Conservation (phyloP, 208 protist species). For the Trypanosoma caninum region DNA sequence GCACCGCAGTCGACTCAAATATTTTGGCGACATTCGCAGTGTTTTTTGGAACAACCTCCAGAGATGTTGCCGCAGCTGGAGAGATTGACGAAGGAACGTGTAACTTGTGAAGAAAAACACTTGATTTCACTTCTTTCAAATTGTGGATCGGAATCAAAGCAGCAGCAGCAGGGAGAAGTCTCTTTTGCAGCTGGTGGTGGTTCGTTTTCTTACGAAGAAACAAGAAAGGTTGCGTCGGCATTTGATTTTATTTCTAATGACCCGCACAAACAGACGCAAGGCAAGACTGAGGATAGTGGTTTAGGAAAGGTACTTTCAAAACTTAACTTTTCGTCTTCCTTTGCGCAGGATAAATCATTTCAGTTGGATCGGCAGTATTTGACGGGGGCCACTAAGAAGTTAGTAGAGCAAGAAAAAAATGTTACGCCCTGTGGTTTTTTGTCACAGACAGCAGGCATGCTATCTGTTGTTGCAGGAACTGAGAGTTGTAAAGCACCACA, state of each 20-base stretch:
- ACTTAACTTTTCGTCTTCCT: too few relatives aligned
- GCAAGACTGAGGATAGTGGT: not conserved
- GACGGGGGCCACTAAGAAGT: too few relatives aligned
- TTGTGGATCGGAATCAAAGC: constrained; percentile 37
- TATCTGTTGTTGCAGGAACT: too few relatives aligned
- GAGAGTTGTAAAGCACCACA: too few relatives aligned
- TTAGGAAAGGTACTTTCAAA: not conserved
- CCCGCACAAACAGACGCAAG: not conserved
- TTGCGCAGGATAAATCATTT: constrained; percentile 10
- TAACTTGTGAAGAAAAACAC: constrained; percentile 33
- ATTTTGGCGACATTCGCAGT: constrained; percentile 30
- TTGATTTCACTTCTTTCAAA: constrained; percentile 36
- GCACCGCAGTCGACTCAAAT: constrained; percentile 9
- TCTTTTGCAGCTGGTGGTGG: not conserved
- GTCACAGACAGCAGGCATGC: too few relatives aligned
- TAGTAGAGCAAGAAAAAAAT: too few relatives aligned
- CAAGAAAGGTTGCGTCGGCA: constrained; percentile 3
- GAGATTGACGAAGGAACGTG: constrained; percentile 25
- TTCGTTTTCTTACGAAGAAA: not conserved
- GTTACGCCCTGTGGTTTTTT: too few relatives aligned
- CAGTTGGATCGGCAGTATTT: too few relatives aligned
- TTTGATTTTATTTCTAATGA: constrained; percentile 23
- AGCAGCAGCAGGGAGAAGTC: constrained; percentile 5
- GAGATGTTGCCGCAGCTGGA: constrained; percentile 41
- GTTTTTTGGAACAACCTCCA: constrained; percentile 44